These are phyloP conservation scores for Tylopilus felleus DNA, from an alignment of 768 basidiomycete species.

Conservation along the genomic window DNA sequence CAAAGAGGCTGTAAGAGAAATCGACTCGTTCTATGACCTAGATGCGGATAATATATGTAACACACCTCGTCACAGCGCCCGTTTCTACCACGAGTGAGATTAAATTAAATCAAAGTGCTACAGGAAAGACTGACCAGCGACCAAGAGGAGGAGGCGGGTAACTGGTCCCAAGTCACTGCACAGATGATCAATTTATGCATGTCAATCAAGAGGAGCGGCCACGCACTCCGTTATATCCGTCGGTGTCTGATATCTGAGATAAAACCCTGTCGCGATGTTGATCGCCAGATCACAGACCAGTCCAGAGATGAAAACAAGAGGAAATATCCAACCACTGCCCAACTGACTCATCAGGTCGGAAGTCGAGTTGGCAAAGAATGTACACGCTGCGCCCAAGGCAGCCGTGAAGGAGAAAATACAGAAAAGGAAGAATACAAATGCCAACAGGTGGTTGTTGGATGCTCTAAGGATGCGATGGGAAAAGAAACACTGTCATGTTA, in stretches of 20 bases:
- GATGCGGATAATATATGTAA: neutral
- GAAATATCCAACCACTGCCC: slow-evolving; percentile 15
- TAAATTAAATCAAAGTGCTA: neutral
- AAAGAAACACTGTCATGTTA: slow-evolving; percentile 19
- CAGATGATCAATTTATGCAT: neutral
- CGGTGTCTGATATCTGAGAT: slow-evolving; percentile 5
- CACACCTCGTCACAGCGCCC: slow-evolving; percentile 12
- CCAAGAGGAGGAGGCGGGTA: neutral
- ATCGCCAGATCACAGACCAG: slow-evolving; percentile 18
- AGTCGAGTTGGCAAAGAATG: slow-evolving; percentile 12
- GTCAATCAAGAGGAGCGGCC: neutral
- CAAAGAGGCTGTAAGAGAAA: slow-evolving; percentile 9
- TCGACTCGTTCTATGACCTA: too few species aligned
- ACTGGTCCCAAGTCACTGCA: slow-evolving; percentile 4
- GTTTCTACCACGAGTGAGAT: slow-evolving; percentile 17
- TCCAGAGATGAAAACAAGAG: slow-evolving; percentile 16
- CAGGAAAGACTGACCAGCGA: slow-evolving; percentile 12
- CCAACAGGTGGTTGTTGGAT: slow-evolving; percentile 14
- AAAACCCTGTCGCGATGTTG: slow-evolving; percentile 4
- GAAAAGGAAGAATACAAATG: slow-evolving; percentile 8
- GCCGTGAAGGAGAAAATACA: slow-evolving; percentile 23
- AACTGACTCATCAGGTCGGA: slow-evolving; percentile 9
- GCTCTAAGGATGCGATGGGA: slow-evolving; percentile 13
- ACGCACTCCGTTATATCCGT: slow-evolving; percentile 9
- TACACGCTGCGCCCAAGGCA: slow-evolving; percentile 18